Evolutionary conservation across 1,284 basidiomycete species (phyloP).

Genomic region (Irpex sp.): DNA sequence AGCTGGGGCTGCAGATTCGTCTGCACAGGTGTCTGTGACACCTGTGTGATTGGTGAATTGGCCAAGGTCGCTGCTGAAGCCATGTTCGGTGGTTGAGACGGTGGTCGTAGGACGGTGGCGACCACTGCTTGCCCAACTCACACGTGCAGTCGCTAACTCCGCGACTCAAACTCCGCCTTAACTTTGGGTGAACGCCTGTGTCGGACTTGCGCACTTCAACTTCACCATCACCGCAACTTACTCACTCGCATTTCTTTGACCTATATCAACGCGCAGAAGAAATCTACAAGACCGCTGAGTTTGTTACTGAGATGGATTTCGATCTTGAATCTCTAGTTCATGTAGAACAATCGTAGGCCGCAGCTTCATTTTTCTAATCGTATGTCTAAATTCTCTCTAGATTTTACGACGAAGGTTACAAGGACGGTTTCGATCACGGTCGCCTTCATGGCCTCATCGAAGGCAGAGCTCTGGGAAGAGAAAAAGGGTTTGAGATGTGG

Average conservation of each 20-base stretch:
- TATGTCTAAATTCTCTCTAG: constrained; percentile 33
- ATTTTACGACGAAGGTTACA: constrained; percentile 77
- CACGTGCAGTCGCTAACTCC: not conserved
- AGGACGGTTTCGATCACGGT: constrained; percentile 80
- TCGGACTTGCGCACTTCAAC: too few species aligned
- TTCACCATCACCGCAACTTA: not conserved
- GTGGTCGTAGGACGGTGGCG: not conserved
- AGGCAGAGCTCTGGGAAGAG: constrained; percentile 83
- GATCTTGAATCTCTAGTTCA: constrained; percentile 65
- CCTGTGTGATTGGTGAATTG: constrained; percentile 82
- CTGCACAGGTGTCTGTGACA: constrained; percentile 68
- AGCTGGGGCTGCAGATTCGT: constrained; percentile 77
- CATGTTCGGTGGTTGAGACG: constrained; percentile 29
- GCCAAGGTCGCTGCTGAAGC: constrained; percentile 43
- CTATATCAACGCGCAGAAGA: not conserved
- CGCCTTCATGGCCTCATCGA: constrained; percentile 87
- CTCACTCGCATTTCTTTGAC: not conserved
- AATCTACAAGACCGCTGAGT: constrained; percentile 2
- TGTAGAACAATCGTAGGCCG: constrained; percentile 61
- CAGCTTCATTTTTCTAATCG: constrained; percentile 4
- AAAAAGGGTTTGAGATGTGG: constrained; percentile 95
- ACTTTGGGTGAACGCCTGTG: not conserved
- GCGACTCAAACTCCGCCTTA: not conserved
- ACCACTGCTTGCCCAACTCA: not conserved
- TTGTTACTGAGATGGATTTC: constrained; percentile 26